Conservation (phyloP, 1,284 basidiomycete genomes). For the Fomitiporia mediterranea region DNA sequence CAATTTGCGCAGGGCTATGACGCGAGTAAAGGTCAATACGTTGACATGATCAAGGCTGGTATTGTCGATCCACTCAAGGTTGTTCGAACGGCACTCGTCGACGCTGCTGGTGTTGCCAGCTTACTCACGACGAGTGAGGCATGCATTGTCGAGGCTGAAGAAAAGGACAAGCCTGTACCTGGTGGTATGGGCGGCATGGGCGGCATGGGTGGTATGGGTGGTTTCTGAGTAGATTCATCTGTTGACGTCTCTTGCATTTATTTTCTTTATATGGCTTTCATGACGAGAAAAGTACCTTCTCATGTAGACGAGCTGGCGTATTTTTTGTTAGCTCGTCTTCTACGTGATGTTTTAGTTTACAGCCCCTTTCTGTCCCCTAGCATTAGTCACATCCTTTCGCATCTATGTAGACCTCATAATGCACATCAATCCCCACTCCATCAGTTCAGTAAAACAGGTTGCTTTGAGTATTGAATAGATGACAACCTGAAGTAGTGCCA, state of each 20-base stretch:
- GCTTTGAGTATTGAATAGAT: too few relatives aligned
- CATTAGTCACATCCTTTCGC: not conserved
- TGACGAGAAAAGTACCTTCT: not conserved
- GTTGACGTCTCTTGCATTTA: not conserved
- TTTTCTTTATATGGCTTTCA: not conserved
- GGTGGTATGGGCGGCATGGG: constrained; percentile 64
- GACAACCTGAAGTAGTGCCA: too few relatives aligned
- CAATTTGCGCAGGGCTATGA: constrained; percentile 91
- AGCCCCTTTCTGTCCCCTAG: not conserved
- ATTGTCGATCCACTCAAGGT: constrained; percentile 96
- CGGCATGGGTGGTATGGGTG: constrained; percentile 27
- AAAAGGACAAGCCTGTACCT: constrained; percentile 69
- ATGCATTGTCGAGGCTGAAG: constrained; percentile 87
- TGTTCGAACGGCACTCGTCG: constrained; percentile 85
- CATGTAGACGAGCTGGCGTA: not conserved
- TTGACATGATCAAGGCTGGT: constrained; percentile 91
- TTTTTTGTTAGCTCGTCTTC: not conserved
- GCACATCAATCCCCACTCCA: constrained; percentile 3
- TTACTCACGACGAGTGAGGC: constrained; percentile 92
- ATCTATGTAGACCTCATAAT: not conserved
- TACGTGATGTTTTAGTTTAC: not conserved
- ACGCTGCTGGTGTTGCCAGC: constrained; percentile 84
- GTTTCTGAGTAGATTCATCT: not conserved
- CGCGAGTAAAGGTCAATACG: constrained; percentile 86
- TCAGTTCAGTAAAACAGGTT: too few relatives aligned